Base-by-base conservation (phyloP, 345 rosid species). In the Citrus maxima region DNA sequence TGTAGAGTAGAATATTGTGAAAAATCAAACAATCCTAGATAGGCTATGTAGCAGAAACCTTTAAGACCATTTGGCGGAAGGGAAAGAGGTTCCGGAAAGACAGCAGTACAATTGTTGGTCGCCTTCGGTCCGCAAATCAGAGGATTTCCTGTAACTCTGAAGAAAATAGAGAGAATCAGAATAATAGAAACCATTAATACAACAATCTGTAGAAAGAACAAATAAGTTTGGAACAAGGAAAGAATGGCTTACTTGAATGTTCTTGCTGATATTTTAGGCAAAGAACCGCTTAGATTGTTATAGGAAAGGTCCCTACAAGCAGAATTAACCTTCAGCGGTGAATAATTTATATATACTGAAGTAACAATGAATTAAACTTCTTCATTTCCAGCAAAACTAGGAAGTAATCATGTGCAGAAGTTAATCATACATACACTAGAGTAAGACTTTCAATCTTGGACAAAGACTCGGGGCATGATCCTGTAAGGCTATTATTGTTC, bases 401-500 rank as follows among this genome's bases (percentile, higher is more conserved):
- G 6, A 71, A 78, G 68, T 21, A 35, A 69, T 0, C 10, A 3
- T 40, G 60, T 51, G 24, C 14, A 68, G 70, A 74, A 72, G 72
- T 78, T 58, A 55, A 77, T 79, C 51, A 82, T 56, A 82, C 91
- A 51, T 91, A 97, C 99, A 97, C 95, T 75, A 97, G 90, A 54
- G 92, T 90, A 74, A 94, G 97, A 77, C 99, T 93, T 55, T 89
- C 84, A 24, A 97, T 92, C 68, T 88, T 89, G 70, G 98, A 97
- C 82, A 97, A 81, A 30, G 99, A 88, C 75, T 84, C 82, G 0
- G 99, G 98, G 81, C 91, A 93, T 61, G 89, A 59, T 77, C 99
- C 98, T 56, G 82, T 56, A 49, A 97, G 97, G 85, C 97, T 92
- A 84, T 97, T 97, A 91, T 97, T 97, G 89, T 97, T 94, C 83